These are phyloP conservation scores for Tolypocladium sp. DNA, from an alignment of 2,329 filamentous ascomycete species.

Conservation along the genomic window DNA sequence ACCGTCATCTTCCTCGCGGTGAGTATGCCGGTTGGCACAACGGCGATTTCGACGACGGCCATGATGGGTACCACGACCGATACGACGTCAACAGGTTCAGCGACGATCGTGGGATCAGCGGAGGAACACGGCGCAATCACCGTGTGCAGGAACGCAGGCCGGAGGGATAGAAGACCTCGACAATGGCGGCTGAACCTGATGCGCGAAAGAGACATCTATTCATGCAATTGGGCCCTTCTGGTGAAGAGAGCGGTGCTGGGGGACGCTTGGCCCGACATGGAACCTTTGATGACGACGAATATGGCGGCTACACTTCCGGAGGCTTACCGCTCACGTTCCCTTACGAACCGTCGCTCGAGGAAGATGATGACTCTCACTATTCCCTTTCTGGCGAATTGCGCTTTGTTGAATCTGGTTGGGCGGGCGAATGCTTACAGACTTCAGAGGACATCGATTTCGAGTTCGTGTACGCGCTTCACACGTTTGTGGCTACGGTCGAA, in stretches of 20 bases:
- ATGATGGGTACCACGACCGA: constrained; percentile 10
- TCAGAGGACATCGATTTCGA: constrained; percentile 99
- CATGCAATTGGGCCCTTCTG: not conserved
- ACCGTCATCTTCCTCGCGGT: constrained; percentile 38
- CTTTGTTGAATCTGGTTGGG: constrained; percentile 66
- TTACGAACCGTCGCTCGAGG: constrained; percentile 33
- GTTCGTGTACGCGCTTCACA: constrained; percentile 96
- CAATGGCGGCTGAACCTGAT: not conserved
- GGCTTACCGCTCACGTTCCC: constrained; percentile 29
- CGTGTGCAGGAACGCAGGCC: not conserved
- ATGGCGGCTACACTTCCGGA: constrained; percentile 13
- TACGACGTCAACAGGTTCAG: constrained; percentile 5
- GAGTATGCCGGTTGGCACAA: constrained; percentile 27
- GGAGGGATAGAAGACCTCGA: constrained; percentile 1
- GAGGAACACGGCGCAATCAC: not conserved
- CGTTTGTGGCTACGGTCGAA: constrained; percentile 94
- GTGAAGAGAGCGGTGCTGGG: not conserved
- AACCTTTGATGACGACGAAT: not conserved
- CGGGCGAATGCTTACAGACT: constrained; percentile 77
- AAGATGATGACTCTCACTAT: constrained; percentile 56
- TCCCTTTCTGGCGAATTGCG: constrained; percentile 45
- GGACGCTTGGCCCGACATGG: not conserved
- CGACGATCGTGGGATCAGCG: not conserved
- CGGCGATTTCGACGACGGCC: constrained; percentile 16
- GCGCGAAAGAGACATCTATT: not conserved